A percentile compares a stretch with the other conserved stretches of the same genome.
Evolutionary conservation across 768 basidiomycete genomes (phyloP).

Genomic region (Boletus eberwhitei): DNA sequence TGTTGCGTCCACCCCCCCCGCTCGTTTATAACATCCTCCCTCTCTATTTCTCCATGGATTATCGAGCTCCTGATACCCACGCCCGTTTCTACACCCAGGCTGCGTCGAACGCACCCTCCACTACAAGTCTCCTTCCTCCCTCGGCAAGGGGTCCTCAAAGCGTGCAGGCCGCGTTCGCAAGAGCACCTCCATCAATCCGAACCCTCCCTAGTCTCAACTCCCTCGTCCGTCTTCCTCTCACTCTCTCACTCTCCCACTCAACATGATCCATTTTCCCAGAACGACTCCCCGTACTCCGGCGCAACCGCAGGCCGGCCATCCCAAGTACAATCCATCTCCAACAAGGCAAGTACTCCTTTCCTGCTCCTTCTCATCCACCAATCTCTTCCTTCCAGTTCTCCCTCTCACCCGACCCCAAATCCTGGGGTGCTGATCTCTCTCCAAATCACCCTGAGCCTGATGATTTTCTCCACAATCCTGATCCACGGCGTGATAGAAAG

Average conservation of each 20-base stretch:
- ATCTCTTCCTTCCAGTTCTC: slow-evolving; percentile 49
- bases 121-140: slow-evolving; percentile 47
- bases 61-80: slow-evolving; percentile 35
- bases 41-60: slow-evolving; percentile 18
- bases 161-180: slow-evolving; percentile 45
- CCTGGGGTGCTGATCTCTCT: slow-evolving; percentile 68
- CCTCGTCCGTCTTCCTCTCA: slow-evolving; percentile 34
- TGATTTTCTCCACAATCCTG: slow-evolving; percentile 72
- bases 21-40: slow-evolving; percentile 20
- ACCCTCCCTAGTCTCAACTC: slow-evolving; percentile 39
- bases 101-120: slow-evolving; percentile 44
- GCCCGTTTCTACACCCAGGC: slow-evolving; percentile 41
- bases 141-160: slow-evolving; percentile 27
- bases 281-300: slow-evolving; percentile 40
- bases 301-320: slow-evolving; percentile 30
- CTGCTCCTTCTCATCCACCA: background rate
- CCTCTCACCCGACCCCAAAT: slow-evolving; percentile 66
- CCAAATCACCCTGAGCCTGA: slow-evolving; percentile 57
- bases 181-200: slow-evolving; percentile 36
- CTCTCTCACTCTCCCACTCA: background rate
- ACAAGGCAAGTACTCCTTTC: slow-evolving; percentile 44
- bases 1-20: background rate
- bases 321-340: slow-evolving; percentile 48
- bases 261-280: slow-evolving; percentile 21
- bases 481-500: slow-evolving; percentile 59